Percentiles rank a stretch among this genome's conserved stretches.
Evolutionary conservation across 169 alveolate species (phyloP).

Genomic region (Babesia ovis): DNA sequence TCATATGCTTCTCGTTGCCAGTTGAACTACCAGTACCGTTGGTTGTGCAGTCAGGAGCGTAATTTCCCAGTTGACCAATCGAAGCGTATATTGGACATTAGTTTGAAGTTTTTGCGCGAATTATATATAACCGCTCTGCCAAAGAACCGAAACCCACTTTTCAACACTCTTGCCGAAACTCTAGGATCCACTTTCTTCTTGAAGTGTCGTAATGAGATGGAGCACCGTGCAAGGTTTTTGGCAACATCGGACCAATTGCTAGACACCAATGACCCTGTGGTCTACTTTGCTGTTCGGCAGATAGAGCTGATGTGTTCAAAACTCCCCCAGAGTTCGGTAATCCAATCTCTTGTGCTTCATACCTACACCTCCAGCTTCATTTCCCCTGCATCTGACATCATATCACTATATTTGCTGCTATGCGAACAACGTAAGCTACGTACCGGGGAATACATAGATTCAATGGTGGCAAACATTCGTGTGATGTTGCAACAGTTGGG

Average conservation of each 20-base stretch:
- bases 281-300: slow-evolving; percentile 16
- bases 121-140: slow-evolving; percentile 32
- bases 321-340: slow-evolving; percentile 19
- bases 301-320: background rate
- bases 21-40: slow-evolving; percentile 1
- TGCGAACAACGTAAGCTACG: slow-evolving; percentile 5
- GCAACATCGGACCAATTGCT: background rate
- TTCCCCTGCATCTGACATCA: slow-evolving; percentile 32
- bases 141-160: slow-evolving; percentile 26
- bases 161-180: slow-evolving; percentile 28
- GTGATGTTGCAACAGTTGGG: slow-evolving; percentile 16
- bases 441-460: background rate
- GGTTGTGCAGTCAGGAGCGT: slow-evolving; percentile 7
- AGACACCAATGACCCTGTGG: slow-evolving; percentile 29
- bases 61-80: background rate
- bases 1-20: slow-evolving; percentile 1
- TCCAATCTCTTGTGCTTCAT: slow-evolving; percentile 21
- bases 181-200: slow-evolving; percentile 18
- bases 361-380: slow-evolving; percentile 10
- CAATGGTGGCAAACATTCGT: background rate
- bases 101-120: slow-evolving; percentile 11
- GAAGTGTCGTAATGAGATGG: slow-evolving; percentile 10
- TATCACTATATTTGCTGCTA: slow-evolving; percentile 25
- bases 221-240: slow-evolving; percentile 5
- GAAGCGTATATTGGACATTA: background rate